Evolutionary conservation across 2,329 filamentous ascomycete genomes (phyloP), one percentile per base, ranked within the genome.

Genomic region (Xylariaceae sp.): DNA sequence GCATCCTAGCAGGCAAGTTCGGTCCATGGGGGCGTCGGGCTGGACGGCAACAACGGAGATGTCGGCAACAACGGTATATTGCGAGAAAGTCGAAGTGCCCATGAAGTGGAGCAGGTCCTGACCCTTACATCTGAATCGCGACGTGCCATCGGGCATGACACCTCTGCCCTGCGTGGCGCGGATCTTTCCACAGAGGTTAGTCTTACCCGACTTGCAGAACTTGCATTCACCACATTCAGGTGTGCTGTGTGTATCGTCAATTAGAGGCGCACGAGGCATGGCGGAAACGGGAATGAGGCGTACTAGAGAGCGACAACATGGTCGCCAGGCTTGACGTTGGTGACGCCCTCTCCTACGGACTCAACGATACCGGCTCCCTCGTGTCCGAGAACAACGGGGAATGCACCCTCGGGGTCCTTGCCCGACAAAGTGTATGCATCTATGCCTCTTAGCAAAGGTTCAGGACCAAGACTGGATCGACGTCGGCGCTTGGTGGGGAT

Each of bases 121-220:
- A 76, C 94, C 94, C 77, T 93, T 94, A 83, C 88, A 92, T 77
- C 85, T 90, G 86, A 97, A 97, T 71, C 94, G 89, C 59, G 89
- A 88, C 66, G 93, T 97, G 70, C 93, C 93, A 76, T 99, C 94
- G 59, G 94, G 94, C 92, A 99, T 96, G 68, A 97, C 85, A 72
- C 94, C 94, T 77, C 87, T 89, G 70, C 94, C 94, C 80, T 99
- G 94, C 50, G 94, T 97, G 51, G 91, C 90, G 71, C 94, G 88
- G 77, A 99, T 99, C 86, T 97, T 97, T 76, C 94, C 94, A 80
- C 93, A 97, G 60, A 97, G 88, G 79, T 97, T 96, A 71, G 93
- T 97, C 87, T 99, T 99, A 79, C 93, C 94, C 48, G 93, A 97
- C 78, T 91, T 94, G 88, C 94, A 99, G 84, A 97, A 97, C 82